Base-by-base conservation (phyloP, 2,329 filamentous ascomycete genomes). In the Plenodomus lindquistii region DNA sequence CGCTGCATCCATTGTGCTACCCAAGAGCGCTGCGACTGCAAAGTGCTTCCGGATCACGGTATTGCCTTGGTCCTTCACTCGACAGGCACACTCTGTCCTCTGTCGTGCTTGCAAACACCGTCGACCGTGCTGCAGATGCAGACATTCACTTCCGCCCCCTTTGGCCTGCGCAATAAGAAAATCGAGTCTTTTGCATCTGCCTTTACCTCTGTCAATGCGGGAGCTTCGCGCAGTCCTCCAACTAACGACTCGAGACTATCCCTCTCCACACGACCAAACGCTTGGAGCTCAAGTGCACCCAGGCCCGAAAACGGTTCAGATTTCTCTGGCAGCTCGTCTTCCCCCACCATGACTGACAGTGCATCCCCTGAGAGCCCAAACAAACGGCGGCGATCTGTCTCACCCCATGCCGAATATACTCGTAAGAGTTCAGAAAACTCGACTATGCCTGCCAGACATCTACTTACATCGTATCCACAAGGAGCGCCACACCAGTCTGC, bases 351-450 rank as follows among this genome's bases (percentile, higher is more conserved):
- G 15, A 55, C 55, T 46, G 53, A 51, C 18, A 48, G 52, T 42
- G 62, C 60, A 16, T 67, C 69, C 11, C 58, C 62, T 7, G 50
- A 55, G 13, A 69, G 63, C 44, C 60, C 67, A 72, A 83, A 85
- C 62, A 81, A 80, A 57, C 71, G 79, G 48, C 92, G 91, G 71
- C 82, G 88, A 51, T 90, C 88, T 7, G 75, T 78, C 38, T 89
- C 87, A 5, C 70, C 77, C 57, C 58, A 65, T 52, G 55, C 70
- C 65, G 44, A 60, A 66, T 54, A 66, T 59, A 65, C 65, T n/a
- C 73, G 72, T 48, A 69, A 71, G 48, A 71, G 59, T 42, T 65
- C 73, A 45, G 70, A 61, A 24, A 46, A 40, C 18, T 21, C 52
- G 59, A 42, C 64, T 67, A 40, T 6, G 18, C 66, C 50, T 60